phyloP scores from a whole-genome alignment of 768 basidiomycete genomes.

The Trametes meyenii region DNA sequence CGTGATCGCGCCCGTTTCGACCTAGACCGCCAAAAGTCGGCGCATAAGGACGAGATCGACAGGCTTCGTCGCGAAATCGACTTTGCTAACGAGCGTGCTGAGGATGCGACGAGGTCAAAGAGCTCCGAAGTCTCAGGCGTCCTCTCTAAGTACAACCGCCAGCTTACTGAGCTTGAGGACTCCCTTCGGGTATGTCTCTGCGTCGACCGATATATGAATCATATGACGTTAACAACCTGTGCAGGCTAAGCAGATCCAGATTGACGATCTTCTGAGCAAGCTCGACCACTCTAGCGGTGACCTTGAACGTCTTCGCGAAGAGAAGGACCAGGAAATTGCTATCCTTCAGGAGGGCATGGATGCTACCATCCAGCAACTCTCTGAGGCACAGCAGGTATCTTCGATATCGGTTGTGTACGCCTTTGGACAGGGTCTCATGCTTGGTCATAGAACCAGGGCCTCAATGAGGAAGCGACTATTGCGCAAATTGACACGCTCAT shows the following conservation, averaged over 20 bases:
- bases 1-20: constrained; percentile 96
- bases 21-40: constrained; percentile 88
- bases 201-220: background rate
- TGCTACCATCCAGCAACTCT: constrained; percentile 82
- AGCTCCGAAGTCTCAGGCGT: constrained; percentile 89
- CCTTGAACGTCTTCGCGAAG: constrained; percentile 81
- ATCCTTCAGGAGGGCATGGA: constrained; percentile 97
- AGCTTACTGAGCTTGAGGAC: constrained; percentile 95
- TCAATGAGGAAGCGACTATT: constrained; percentile 84
- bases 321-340: constrained; percentile 96
- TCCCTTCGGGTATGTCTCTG: constrained; percentile 72
- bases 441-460: background rate
- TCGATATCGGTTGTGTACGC: background rate
- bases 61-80: constrained; percentile 87
- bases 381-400: constrained; percentile 80
- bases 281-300: constrained; percentile 76
- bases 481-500: constrained; percentile 98
- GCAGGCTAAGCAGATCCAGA: constrained; percentile 93
- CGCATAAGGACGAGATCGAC: constrained; percentile 94
- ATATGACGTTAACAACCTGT: constrained; percentile 13
- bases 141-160: constrained; percentile 92
- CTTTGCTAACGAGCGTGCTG: constrained; percentile 98
- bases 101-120: constrained; percentile 89
- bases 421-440: background rate
- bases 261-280: constrained; percentile 87